These are phyloP conservation scores for Aureobasidium sp. DNA, from an alignment of 2,329 filamentous ascomycete species.

Conservation along the genomic window DNA sequence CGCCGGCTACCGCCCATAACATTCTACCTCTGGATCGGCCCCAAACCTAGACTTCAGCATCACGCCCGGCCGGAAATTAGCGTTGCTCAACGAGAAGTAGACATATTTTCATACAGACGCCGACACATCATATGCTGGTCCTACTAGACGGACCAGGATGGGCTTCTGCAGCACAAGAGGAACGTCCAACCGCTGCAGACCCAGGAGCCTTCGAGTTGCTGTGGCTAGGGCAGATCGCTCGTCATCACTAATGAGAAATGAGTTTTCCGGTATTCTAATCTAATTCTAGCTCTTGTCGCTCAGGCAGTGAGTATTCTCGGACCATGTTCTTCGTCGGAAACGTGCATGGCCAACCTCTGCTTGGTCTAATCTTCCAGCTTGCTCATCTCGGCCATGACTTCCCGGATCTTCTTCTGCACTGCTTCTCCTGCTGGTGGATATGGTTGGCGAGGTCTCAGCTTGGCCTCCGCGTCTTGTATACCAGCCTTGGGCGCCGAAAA, in stretches of 20 bases:
- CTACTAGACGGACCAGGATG: neutral
- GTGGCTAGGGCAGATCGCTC: neutral
- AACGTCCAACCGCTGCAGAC: neutral
- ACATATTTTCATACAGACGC: neutral
- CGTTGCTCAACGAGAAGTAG: neutral
- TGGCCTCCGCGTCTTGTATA: constrained; percentile 50
- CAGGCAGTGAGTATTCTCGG: neutral
- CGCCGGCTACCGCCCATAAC: neutral
- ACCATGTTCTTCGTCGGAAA: neutral
- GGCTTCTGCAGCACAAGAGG: neutral
- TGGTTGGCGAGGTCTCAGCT: constrained; percentile 53
- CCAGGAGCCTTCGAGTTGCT: neutral
- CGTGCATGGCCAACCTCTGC: neutral
- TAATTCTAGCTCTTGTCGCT: neutral
- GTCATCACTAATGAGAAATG: constrained; percentile 10
- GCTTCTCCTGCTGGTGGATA: constrained; percentile 44
- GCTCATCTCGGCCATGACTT: constrained; percentile 35
- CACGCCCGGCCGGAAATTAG: neutral
- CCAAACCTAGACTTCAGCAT: neutral
- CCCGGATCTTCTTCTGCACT: constrained; percentile 36
- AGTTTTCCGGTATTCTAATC: neutral
- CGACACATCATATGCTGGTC: neutral
- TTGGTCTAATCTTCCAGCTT: constrained; percentile 28
- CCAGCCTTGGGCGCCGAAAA: constrained; percentile 52
- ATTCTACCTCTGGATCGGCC: neutral